A percentile compares a stretch with the other conserved stretches of the same genome.
Conservation (phyloP, 371 early-diverging fungal genomes). For the Syncephalis plumigaleata region DNA sequence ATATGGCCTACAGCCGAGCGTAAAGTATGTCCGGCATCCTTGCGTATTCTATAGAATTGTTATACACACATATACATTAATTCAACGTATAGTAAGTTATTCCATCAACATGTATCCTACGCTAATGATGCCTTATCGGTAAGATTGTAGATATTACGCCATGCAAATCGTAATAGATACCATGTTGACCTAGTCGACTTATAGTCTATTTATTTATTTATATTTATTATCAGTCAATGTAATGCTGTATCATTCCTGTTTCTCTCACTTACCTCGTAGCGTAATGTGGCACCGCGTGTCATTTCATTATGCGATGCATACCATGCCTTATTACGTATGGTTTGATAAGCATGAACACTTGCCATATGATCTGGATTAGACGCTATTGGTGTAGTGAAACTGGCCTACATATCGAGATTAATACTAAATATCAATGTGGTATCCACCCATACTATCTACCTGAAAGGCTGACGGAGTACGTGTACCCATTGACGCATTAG, state of each 20-base stretch:
- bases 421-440: background rate
- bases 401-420: conserved; percentile 3
- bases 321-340: conserved; percentile 4
- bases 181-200: conserved; percentile 39
- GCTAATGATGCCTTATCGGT: conserved; percentile 56
- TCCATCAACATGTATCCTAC: conserved; percentile 10
- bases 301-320: conserved; percentile 9
- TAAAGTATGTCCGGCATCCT: conserved; percentile 74
- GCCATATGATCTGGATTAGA: conserved; percentile 5
- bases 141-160: conserved; percentile 63
- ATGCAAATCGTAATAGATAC: conserved; percentile 47
- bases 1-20: conserved; percentile 63
- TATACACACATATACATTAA: background rate
- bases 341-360: conserved; percentile 5
- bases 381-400: conserved; percentile 7
- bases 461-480: conserved; percentile 8
- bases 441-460: conserved; percentile 2
- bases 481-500: conserved; percentile 4
- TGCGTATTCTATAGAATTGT: conserved; percentile 40
- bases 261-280: conserved; percentile 5
- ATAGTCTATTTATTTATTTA: conserved; percentile 15
- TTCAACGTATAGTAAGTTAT: background rate
- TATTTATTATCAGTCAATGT: background rate
- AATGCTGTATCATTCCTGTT: background rate
- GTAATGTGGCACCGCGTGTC: conserved; percentile 4